Conservation (phyloP, 768 basidiomycete genomes). For the Mycena sanguinolenta region DNA sequence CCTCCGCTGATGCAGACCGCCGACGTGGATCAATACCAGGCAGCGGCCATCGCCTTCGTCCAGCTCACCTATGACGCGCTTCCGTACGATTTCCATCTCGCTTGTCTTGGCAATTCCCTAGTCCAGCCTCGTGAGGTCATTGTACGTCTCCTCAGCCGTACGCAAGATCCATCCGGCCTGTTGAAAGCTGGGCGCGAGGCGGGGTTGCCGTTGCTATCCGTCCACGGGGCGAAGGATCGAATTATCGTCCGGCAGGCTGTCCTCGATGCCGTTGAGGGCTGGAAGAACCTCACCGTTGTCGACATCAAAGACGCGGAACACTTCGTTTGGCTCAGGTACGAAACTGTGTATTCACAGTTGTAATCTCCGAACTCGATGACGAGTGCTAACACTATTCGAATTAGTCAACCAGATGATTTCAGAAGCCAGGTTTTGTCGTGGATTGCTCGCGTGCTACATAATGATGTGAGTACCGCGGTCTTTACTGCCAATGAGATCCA, state of each 20-base stretch:
- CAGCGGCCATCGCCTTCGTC: conserved; percentile 39
- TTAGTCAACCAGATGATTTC: conserved; percentile 40
- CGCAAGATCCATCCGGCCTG: conserved; percentile 42
- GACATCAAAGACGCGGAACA: conserved; percentile 47
- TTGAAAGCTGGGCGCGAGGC: conserved; percentile 41
- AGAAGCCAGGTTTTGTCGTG: conserved; percentile 41
- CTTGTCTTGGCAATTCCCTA: conserved; percentile 41
- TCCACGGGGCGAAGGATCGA: conserved; percentile 45
- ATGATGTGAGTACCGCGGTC: conserved; percentile 1
- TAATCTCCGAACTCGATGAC: background rate
- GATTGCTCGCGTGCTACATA: conserved; percentile 25
- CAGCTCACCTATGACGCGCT: conserved; percentile 34
- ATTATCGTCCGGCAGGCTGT: conserved; percentile 40
- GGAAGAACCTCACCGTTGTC: conserved; percentile 42
- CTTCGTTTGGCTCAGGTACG: conserved; percentile 30
- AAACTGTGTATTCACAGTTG: background rate
- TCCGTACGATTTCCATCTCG: conserved; percentile 28
- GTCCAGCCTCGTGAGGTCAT: conserved; percentile 44
- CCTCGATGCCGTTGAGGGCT: conserved; percentile 40
- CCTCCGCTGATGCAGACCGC: conserved; percentile 36
- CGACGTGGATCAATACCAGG: conserved; percentile 43
- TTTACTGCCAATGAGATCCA: too few species aligned
- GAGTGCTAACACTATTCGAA: conserved; percentile 36
- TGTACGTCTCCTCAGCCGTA: conserved; percentile 37
- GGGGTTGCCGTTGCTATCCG: conserved; percentile 43